These are phyloP conservation scores for Coffea eugenioides DNA, from an alignment of 257 asterid genomes.

Conservation along the genomic window DNA sequence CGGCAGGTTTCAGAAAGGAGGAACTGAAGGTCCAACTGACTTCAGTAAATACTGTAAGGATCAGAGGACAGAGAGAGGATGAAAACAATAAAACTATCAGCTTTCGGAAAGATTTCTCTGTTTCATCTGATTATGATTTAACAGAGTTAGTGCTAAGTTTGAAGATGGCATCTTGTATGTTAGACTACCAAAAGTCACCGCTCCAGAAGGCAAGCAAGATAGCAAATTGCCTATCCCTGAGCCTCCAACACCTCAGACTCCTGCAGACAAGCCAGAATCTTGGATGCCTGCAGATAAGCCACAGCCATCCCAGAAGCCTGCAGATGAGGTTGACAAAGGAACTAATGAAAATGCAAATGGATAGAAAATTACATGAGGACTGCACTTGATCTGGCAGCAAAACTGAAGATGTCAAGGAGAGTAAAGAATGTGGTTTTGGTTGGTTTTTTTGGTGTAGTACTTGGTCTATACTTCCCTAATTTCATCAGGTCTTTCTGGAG, in stretches of 20 bases:
- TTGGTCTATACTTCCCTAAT: constrained; percentile 41
- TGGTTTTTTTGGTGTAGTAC: constrained; percentile 35
- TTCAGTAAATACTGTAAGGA: constrained; percentile 36
- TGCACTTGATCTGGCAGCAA: constrained; percentile 29
- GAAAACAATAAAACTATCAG: constrained; percentile 30
- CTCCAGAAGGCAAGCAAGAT: constrained; percentile 28
- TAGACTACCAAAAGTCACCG: constrained; percentile 46
- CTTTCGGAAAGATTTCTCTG: constrained; percentile 51
- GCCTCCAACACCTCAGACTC: constrained; percentile 1
- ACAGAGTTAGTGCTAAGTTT: constrained; percentile 55
- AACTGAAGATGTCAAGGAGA: constrained; percentile 46
- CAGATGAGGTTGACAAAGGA: constrained; percentile 11
- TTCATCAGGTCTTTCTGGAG: constrained; percentile 28
- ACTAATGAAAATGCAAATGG: background rate
- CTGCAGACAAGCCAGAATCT: constrained; percentile 1
- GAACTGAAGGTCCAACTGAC: constrained; percentile 53
- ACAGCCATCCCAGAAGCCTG: background rate
- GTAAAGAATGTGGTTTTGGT: constrained; percentile 29
- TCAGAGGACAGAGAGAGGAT: constrained; percentile 50
- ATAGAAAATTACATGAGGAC: constrained; percentile 17
- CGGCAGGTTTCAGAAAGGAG: constrained; percentile 58
- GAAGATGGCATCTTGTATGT: constrained; percentile 49
- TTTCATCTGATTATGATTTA: constrained; percentile 44
- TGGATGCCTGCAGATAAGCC: background rate
- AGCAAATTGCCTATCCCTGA: constrained; percentile 16